Evolutionary conservation across 768 basidiomycete species (phyloP).

Genomic region (Epithele typhae): DNA sequence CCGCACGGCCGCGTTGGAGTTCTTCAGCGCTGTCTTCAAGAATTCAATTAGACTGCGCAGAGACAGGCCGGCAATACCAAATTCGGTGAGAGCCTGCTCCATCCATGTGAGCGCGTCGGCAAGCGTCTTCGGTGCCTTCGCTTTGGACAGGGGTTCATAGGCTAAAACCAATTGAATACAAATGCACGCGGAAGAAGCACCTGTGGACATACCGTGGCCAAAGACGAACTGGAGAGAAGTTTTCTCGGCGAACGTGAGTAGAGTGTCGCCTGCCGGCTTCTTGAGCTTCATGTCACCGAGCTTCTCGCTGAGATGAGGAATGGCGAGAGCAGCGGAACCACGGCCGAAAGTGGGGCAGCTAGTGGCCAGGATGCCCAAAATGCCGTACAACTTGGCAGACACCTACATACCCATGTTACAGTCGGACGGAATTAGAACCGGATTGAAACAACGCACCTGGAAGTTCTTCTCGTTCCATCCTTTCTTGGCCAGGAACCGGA

Average conservation of each 20-base stretch:
- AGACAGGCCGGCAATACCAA: slow-evolving; percentile 85
- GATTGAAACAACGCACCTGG: slow-evolving; percentile 48
- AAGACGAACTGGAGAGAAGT: slow-evolving; percentile 94
- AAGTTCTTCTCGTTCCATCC: slow-evolving; percentile 99
- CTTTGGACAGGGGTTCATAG: slow-evolving; percentile 90
- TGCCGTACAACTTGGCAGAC: slow-evolving; percentile 81
- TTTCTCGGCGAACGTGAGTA: slow-evolving; percentile 84
- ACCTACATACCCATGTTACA: too few relatives aligned
- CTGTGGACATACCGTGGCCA: slow-evolving; percentile 63
- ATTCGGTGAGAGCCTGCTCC: slow-evolving; percentile 80
- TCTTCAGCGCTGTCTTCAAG: slow-evolving; percentile 79
- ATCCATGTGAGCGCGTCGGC: slow-evolving; percentile 91
- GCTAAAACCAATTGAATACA: slow-evolving; percentile 32
- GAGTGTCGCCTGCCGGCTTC: slow-evolving; percentile 88
- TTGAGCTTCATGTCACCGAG: slow-evolving; percentile 95
- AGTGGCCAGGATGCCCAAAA: slow-evolving; percentile 70
- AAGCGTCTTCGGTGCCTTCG: slow-evolving; percentile 95
- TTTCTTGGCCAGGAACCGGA: slow-evolving; percentile 85
- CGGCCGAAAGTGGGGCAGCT: slow-evolving; percentile 79
- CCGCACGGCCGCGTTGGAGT: slow-evolving; percentile 91
- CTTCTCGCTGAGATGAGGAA: slow-evolving; percentile 86
- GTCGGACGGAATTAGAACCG: too few relatives aligned
- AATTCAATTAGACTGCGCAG: slow-evolving; percentile 87
- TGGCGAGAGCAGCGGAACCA: slow-evolving; percentile 76
- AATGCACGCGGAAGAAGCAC: slow-evolving; percentile 8